Percentiles rank a stretch among this genome's conserved stretches.
Conservation (phyloP, 2,329 filamentous ascomycete species). For the Neonectria faginata region DNA sequence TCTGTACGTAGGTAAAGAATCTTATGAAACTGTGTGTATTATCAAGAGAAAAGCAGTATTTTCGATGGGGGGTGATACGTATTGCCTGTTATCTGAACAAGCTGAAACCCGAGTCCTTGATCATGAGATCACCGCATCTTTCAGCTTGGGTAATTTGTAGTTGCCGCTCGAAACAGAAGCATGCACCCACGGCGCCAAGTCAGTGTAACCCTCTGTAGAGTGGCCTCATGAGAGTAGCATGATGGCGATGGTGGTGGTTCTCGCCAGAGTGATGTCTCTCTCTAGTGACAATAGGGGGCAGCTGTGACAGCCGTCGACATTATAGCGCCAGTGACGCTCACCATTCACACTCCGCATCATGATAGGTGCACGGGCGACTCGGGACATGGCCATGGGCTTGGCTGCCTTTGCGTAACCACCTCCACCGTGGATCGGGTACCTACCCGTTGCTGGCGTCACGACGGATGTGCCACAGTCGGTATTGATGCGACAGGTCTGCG, state of each 20-base stretch:
- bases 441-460: constrained; percentile 24
- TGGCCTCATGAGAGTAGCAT: constrained; percentile 8
- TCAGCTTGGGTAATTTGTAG: constrained; percentile 13
- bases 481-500: constrained; percentile 32
- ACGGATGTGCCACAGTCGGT: constrained; percentile 38
- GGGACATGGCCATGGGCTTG: constrained; percentile 28
- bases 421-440: constrained; percentile 33
- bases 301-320: constrained; percentile 7
- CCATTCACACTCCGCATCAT: background rate
- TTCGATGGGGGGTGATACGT: background rate
- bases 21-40: background rate
- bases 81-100: background rate
- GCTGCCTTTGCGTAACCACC: constrained; percentile 30
- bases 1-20: background rate
- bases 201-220: constrained; percentile 17
- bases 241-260: background rate
- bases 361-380: constrained; percentile 8
- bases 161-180: constrained; percentile 17
- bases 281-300: constrained; percentile 1
- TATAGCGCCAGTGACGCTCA: constrained; percentile 9
- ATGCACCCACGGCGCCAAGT: constrained; percentile 16
- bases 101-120: background rate
- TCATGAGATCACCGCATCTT: background rate
- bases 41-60: background rate
- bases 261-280: constrained; percentile 6